A percentile compares a stretch with the other conserved stretches of the same genome.
Conservation (phyloP, 192 early-diverging fungal genomes). For the Backusella luteola region DNA sequence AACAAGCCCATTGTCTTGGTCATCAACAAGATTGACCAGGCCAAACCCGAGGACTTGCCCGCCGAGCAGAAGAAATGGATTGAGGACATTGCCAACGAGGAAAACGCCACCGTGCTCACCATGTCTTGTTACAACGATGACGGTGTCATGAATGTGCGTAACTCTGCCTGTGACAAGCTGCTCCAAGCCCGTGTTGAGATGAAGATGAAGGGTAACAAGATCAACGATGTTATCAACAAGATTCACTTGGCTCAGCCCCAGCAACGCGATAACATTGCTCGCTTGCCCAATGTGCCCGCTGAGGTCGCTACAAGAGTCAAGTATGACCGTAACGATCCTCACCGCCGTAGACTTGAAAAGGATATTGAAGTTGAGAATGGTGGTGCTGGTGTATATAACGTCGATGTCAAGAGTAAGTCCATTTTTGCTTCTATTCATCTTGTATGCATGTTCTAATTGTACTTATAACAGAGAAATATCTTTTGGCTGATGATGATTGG, state of each 20-base stretch:
- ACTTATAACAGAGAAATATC: constrained; percentile 65
- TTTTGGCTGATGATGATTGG: constrained; percentile 85
- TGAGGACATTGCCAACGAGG: constrained; percentile 66
- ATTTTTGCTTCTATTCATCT: background rate
- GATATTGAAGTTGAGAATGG: constrained; percentile 90
- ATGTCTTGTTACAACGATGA: constrained; percentile 92
- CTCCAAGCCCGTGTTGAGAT: constrained; percentile 90
- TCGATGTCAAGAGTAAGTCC: constrained; percentile 82
- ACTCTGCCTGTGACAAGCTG: constrained; percentile 91
- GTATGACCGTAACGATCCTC: constrained; percentile 81
- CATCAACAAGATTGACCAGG: constrained; percentile 93
- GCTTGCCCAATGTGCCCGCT: constrained; percentile 84
- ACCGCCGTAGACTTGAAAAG: constrained; percentile 78
- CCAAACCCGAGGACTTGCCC: constrained; percentile 73
- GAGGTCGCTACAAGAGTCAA: constrained; percentile 63
- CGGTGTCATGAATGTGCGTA: constrained; percentile 96
- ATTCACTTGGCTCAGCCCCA: constrained; percentile 91
- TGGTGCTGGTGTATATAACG: constrained; percentile 95
- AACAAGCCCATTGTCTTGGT: constrained; percentile 97
- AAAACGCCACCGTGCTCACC: constrained; percentile 71
- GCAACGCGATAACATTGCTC: constrained; percentile 79
- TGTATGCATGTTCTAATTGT: background rate
- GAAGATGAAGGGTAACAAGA: constrained; percentile 91
- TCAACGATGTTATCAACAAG: constrained; percentile 91
- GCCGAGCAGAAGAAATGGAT: constrained; percentile 72